These are phyloP conservation scores for Pyricularia sp. DNA, from an alignment of 2,329 filamentous ascomycete species.

Conservation along the genomic window DNA sequence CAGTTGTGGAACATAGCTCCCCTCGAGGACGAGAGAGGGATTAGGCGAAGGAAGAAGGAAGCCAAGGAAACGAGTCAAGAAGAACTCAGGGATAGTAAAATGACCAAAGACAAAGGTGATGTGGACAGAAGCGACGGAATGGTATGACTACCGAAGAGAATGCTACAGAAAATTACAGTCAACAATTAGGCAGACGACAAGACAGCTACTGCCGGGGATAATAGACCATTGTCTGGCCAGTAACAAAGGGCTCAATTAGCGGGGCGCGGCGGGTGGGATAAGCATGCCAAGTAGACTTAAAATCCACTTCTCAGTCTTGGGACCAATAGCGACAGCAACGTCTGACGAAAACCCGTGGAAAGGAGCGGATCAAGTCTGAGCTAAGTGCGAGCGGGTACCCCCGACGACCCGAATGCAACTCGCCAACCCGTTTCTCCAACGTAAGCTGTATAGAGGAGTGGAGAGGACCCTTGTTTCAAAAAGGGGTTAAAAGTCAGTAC, in stretches of 20 bases:
- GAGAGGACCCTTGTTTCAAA: neutral
- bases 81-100: neutral
- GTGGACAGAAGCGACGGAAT: neutral
- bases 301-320: neutral
- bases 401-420: neutral
- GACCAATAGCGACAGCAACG: neutral
- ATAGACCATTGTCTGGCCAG: neutral
- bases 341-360: neutral
- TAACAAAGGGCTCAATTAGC: neutral
- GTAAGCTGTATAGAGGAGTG: neutral
- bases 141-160: neutral
- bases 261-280: neutral
- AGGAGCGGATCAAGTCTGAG: neutral
- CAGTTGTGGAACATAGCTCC: neutral
- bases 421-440: neutral
- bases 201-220: neutral
- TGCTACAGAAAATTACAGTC: neutral
- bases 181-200: neutral
- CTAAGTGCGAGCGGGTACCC: neutral
- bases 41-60: neutral
- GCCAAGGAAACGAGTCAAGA: neutral
- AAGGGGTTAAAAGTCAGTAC: neutral
- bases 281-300: neutral
- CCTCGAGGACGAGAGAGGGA: neutral
- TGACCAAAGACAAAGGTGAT: neutral